Evolutionary conservation across 192 early-diverging fungal genomes (phyloP), one percentile per base, ranked within the genome.

Genomic region (Coemansia sp.): DNA sequence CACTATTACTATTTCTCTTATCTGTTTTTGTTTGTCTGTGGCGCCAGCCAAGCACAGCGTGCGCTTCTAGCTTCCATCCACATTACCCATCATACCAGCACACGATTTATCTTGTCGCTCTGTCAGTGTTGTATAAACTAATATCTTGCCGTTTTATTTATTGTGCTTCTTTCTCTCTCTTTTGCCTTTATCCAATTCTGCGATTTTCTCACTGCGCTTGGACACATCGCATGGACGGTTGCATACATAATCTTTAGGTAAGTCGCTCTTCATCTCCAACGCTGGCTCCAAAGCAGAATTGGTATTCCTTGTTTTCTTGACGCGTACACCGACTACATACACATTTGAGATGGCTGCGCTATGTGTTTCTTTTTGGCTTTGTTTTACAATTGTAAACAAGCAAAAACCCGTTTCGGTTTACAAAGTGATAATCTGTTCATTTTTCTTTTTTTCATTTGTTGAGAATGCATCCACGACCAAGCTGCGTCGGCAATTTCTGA

Each of bases 361-460:
- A n/a, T n/a, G n/a, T n/a, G n/a, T n/a, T n/a, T n/a, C n/a, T n/a
- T n/a, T n/a, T n/a, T n/a, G n/a, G n/a, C n/a, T n/a, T 33, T 56
- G 53, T 7, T 31, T 34, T 56, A 56, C 53, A 33, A 56, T 56
- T 56, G 31, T 33, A 56, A 56, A 33, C 53, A 56, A 49, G 8
- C 7, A 49, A 7, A 49, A 2, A 21, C 7, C 10, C 39, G 39
- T 40, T 40, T 40, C 16, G 10, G 39, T 40, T 9, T n/a, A 49
- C 20, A n/a, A 49, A 49, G 48, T 49, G n/a, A 49, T 2, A n/a
- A 49, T n/a, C 4, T 29, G 4, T 7, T 5, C 29, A 7, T 56
- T 34, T 56, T 34, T 29, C n/a, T 20, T 33, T 18, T 25, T 30
- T 56, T 40, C n/a, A n/a, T n/a, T n/a, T 16, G 40, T 4, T 4